Evolutionary conservation across 2,329 filamentous ascomycete species (phyloP).

Genomic region (Colletotrichum zoysiae): DNA sequence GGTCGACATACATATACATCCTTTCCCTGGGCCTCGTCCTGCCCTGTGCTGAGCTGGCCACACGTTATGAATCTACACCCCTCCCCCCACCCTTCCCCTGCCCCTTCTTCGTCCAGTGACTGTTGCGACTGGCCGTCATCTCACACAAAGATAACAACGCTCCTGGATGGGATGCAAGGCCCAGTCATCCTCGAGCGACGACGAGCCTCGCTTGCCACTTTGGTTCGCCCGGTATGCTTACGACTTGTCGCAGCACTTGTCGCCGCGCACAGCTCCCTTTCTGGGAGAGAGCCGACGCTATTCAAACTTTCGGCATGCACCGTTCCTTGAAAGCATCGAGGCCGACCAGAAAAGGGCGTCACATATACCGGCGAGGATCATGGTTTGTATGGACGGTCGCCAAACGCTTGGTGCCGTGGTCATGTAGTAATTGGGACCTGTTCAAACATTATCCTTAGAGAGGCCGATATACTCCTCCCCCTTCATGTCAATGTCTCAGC

Average conservation of each 20-base stretch:
- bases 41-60: conserved; percentile 3
- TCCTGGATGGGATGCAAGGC: conserved; percentile 30
- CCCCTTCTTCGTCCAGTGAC: conserved; percentile 29
- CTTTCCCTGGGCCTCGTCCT: conserved; percentile 20
- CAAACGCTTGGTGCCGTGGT: neutral
- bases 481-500: conserved; percentile 40
- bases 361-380: neutral
- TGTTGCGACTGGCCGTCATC: conserved; percentile 38
- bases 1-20: no score
- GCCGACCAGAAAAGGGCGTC: neutral
- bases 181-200: conserved; percentile 27
- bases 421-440: neutral
- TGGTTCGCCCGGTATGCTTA: conserved; percentile 8
- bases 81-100: neutral
- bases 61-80: conserved; percentile 29
- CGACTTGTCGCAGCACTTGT: conserved; percentile 20
- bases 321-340: conserved; percentile 3
- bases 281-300: conserved; percentile 18
- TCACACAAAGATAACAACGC: conserved; percentile 33
- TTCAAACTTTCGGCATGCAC: conserved; percentile 32
- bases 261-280: conserved; percentile 19
- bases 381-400: neutral
- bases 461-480: conserved; percentile 19
- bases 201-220: conserved; percentile 30
- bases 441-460: neutral